Evolutionary conservation across 208 protist genomes (phyloP), one percentile per base, ranked within the genome.

Genomic region (Trypanosoma brucei): DNA sequence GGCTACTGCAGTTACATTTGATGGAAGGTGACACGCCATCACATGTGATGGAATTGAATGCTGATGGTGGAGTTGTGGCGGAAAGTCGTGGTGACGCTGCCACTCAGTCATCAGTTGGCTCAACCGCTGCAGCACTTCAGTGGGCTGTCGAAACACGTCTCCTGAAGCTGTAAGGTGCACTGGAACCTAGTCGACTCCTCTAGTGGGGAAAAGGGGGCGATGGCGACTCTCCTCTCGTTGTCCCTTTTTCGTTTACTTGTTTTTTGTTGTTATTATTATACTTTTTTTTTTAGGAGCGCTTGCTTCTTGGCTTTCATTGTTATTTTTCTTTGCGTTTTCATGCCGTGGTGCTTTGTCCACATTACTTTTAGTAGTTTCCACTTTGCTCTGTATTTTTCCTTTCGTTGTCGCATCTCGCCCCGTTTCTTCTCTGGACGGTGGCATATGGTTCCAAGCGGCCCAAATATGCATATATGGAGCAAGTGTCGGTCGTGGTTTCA

Each of bases 1-100:
- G 78, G 9, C 54, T 89, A n/a, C 67, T 93, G 11, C 76, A 73
- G 8, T 56, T 42, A 22, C 49, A 36, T 7, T 44, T 56, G 46
- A 38, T 14, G 48, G 40, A 55, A 37, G 63, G 31, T 48, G 31
- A 8, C 8, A 13, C 14, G 9, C n/a, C 39, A 6, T 6, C 42
- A 11, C 42, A 46, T 11, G 8, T 11, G 42, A 11, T 6, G 11
- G 42, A 31, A 3, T 13, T 31, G 1, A 3, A 44, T 6, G 11
- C 9, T 49, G 7, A 22, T 22, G 37, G 33, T 0, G 11, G 3
- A 7, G 6, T 3, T 49, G 13, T 13, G 7, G 40, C 22, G 8
- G 6, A n/a, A 6, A 11, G 22, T n/a, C 14, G 3, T 7, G 14
- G 30, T n/a, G 22, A n/a, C 50, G 50, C 9, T n/a, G 44, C 44